Evolutionary conservation across 1,139 yeast genomes (phyloP), one percentile per base, ranked within the genome.

Genomic region (Zygosaccharomyces pseudobailii): DNA sequence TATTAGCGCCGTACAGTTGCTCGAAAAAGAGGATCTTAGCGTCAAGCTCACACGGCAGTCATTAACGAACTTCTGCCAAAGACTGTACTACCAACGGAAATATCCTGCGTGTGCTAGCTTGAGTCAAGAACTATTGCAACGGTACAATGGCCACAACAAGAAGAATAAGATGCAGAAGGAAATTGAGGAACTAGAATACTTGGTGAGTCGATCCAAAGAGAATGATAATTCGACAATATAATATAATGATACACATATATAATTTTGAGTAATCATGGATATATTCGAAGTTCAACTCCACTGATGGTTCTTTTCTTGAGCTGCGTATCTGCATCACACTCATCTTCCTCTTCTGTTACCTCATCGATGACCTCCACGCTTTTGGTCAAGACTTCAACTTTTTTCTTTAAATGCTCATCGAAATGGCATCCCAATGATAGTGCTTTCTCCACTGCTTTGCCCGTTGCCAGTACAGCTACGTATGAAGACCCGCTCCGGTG

Each of bases 361-460:
- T 83, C 88, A 62, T 84, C 92, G 30, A 84, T 59, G 0, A 84
- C 87, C 44, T 77, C 77, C 0, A 80, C 73, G 9, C 80, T 76
- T 24, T 76, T 82, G 0, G 90, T 84, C 28, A 67, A 58, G 1
- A 81, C 61, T 25, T 82, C 85, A 5, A 82, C 76, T 50, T 64
- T 71, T 55, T 72, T 69, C 8, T 71, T 69, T 42, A 70, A 63
- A 23, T 74, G 74, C 35, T 69, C 70, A 52, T 76, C 75, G 59
- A 78, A 82, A 52, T 75, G 72, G 24, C 78, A 60, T 0, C 78
- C 87, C 1, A 83, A 53, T 9, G 78, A 67, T 8, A 82, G 51
- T 0, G 82, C 75, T 57, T 76, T 81, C 40, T 72, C 78, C 5
- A 81, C 76, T 5, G 86, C 75, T 45, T 73, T 75, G 1, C 90